Percentiles rank a stretch among this genome's conserved stretches.
Evolutionary conservation across 1,139 yeast genomes (phyloP).

Genomic region (Suhomyces anneliseae): DNA sequence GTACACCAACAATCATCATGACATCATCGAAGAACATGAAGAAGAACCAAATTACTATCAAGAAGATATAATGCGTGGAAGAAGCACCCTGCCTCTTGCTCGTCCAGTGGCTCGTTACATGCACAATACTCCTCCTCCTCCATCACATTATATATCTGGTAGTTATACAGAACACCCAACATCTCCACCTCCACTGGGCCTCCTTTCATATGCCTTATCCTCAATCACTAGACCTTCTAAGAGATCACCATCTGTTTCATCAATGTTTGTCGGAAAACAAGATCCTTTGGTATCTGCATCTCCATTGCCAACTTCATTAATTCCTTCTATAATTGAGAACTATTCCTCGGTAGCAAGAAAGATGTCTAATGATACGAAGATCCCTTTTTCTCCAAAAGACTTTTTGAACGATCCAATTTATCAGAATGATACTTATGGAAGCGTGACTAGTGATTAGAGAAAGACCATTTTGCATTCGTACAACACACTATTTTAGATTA

Average conservation of each 20-base stretch:
- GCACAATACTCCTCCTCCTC: slow-evolving; percentile 21
- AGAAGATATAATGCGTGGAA: neutral
- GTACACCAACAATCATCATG: slow-evolving; percentile 29
- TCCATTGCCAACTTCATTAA: slow-evolving; percentile 33
- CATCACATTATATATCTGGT: slow-evolving; percentile 27
- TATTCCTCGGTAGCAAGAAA: slow-evolving; percentile 41
- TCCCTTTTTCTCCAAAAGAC: slow-evolving; percentile 47
- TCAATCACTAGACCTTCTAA: slow-evolving; percentile 22
- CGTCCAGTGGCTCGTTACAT: neutral
- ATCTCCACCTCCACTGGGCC: slow-evolving; percentile 3
- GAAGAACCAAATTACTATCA: neutral
- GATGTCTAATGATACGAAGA: slow-evolving; percentile 35
- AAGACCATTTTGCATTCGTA: no score
- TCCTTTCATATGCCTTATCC: slow-evolving; percentile 18
- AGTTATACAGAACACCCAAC: slow-evolving; percentile 1
- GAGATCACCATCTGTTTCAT: slow-evolving; percentile 6
- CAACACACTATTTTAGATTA: no score
- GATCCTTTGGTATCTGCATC: slow-evolving; percentile 14
- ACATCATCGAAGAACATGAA: neutral
- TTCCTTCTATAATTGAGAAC: slow-evolving; percentile 44
- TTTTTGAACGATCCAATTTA: slow-evolving; percentile 36
- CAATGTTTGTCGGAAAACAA: slow-evolving; percentile 2
- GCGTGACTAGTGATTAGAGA: neutral
- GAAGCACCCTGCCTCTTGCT: neutral
- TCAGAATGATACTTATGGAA: neutral